Evolutionary conservation across 176 grass and related monocot genomes (phyloP).

Genomic region (Alopecurus myosuroides): DNA sequence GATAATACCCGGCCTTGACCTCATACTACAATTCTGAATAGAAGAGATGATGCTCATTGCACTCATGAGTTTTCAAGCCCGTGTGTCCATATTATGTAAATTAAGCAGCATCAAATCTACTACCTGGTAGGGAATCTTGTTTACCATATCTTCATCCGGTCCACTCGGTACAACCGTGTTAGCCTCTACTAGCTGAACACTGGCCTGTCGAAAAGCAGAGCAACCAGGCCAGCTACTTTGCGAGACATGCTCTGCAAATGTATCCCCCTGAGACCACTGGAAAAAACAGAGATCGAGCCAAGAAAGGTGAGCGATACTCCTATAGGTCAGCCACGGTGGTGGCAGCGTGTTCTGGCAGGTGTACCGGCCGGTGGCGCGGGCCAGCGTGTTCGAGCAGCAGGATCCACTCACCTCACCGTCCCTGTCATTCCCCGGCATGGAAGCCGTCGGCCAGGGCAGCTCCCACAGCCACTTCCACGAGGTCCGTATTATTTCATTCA

Average conservation of each 20-base stretch:
- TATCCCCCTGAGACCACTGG: background rate
- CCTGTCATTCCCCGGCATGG: too few species aligned
- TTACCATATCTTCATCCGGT: background rate
- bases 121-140: background rate
- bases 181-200: background rate
- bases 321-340: too few species aligned
- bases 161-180: background rate
- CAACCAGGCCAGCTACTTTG: background rate
- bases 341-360: too few species aligned
- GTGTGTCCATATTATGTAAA: background rate
- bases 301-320: background rate
- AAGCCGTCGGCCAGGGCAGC: too few species aligned
- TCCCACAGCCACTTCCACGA: too few species aligned
- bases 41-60: background rate
- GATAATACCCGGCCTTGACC: constrained; percentile 1
- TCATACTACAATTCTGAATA: background rate
- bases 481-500: too few species aligned
- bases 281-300: background rate
- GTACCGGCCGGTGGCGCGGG: too few species aligned
- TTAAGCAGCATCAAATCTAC: too few species aligned
- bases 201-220: background rate
- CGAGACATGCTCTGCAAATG: background rate
- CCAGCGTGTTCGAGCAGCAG: too few species aligned
- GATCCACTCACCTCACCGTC: too few species aligned
- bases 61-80: background rate